Percentiles rank a stretch among this genome's conserved stretches.
Conservation (phyloP, 1,139 yeast species). For the Blastobotrys elegans region DNA sequence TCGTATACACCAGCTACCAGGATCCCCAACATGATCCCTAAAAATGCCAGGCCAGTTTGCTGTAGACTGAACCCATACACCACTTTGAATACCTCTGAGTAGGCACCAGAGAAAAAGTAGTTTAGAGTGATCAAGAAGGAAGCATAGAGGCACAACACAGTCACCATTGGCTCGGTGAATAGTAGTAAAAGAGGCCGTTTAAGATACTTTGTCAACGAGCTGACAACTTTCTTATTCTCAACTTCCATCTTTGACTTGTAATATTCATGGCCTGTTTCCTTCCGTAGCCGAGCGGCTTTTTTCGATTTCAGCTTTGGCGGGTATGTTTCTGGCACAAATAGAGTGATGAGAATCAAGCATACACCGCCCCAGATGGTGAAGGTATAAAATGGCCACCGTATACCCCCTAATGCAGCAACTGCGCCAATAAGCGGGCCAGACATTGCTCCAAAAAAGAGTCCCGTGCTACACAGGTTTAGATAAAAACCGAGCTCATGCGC, state of each 20-base stretch:
- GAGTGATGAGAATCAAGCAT: constrained; percentile 37
- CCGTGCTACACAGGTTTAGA: constrained; percentile 55
- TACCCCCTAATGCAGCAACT: constrained; percentile 40
- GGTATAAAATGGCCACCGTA: constrained; percentile 53
- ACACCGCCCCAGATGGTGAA: constrained; percentile 55
- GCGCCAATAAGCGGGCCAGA: constrained; percentile 61
- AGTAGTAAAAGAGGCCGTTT: constrained; percentile 8
- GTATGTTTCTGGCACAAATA: constrained; percentile 63
- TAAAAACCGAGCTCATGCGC: constrained; percentile 60
- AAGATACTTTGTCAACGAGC: constrained; percentile 54
- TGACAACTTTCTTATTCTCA: constrained; percentile 24
- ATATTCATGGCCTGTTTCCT: constrained; percentile 33
- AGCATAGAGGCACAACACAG: constrained; percentile 31
- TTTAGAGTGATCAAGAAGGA: constrained; percentile 50
- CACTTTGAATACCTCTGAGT: constrained; percentile 49
- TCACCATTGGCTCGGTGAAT: constrained; percentile 5
- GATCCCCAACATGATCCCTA: constrained; percentile 30
- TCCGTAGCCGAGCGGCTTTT: constrained; percentile 55
- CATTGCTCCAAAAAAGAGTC: constrained; percentile 64
- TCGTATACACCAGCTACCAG: constrained; percentile 28
- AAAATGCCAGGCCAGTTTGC: constrained; percentile 8
- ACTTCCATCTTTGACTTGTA: not conserved
- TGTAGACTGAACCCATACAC: constrained; percentile 41
- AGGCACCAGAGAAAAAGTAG: constrained; percentile 58
- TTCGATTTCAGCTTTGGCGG: constrained; percentile 55